phyloP scores from a whole-genome alignment of 2,329 filamentous ascomycete species.

The Xylaria sp. region DNA sequence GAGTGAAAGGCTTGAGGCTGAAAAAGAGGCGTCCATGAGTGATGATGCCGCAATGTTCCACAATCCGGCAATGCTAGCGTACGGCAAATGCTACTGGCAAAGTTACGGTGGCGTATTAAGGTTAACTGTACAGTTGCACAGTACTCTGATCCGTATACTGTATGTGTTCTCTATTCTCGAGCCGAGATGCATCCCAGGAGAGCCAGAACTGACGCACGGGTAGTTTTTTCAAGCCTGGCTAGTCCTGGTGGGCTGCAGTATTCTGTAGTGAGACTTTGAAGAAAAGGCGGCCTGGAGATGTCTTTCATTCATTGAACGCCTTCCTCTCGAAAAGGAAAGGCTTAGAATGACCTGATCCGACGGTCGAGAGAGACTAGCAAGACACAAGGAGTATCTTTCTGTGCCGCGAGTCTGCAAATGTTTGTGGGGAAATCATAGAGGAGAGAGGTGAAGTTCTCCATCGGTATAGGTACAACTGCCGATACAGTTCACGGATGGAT shows the following conservation, averaged over 20 bases:
- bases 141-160: neutral
- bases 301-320: slow-evolving; percentile 15
- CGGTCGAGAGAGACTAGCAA: neutral
- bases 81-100: neutral
- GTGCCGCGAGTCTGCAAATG: slow-evolving; percentile 11
- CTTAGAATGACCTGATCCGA: neutral
- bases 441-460: neutral
- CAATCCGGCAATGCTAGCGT: slow-evolving; percentile 7
- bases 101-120: slow-evolving; percentile 3
- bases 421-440: neutral
- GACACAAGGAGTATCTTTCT: neutral
- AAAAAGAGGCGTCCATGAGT: neutral
- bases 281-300: slow-evolving; percentile 4
- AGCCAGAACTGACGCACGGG: slow-evolving; percentile 8
- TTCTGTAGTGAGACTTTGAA: neutral
- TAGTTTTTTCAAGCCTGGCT: slow-evolving; percentile 1
- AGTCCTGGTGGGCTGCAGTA: neutral
- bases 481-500: neutral
- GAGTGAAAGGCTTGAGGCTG: slow-evolving; percentile 9
- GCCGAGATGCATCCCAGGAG: neutral
- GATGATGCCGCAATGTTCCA: neutral
- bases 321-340: slow-evolving; percentile 12
- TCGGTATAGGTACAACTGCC: slow-evolving; percentile 4
- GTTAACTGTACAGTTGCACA: neutral
- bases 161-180: neutral